phyloP scores from a whole-genome alignment of 2,329 filamentous ascomycete species.

The Pseudocercospora musae region DNA sequence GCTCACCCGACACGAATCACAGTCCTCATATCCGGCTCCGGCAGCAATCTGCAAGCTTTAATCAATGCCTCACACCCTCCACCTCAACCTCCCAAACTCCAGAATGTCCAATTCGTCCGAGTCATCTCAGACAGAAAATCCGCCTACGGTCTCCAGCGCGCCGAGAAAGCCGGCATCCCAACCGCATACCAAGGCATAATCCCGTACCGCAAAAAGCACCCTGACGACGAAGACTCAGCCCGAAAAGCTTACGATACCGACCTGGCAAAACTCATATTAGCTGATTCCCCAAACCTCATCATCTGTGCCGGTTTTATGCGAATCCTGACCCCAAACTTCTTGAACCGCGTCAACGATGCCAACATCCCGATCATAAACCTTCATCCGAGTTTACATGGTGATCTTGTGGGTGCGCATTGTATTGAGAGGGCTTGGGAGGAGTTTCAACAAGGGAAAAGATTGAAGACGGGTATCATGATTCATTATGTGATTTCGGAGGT shows the following conservation, averaged over 20 bases:
- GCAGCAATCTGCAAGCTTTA: slow-evolving; percentile 76
- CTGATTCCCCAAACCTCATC: slow-evolving; percentile 66
- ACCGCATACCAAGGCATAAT: slow-evolving; percentile 80
- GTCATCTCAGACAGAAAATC: slow-evolving; percentile 65
- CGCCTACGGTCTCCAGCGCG: slow-evolving; percentile 63
- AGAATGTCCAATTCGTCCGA: slow-evolving; percentile 55
- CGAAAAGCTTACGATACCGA: slow-evolving; percentile 71
- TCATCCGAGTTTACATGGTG: slow-evolving; percentile 70
- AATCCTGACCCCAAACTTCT: slow-evolving; percentile 67
- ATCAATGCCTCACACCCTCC: slow-evolving; percentile 55
- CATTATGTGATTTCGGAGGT: slow-evolving; percentile 76
- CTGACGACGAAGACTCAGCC: slow-evolving; percentile 52
- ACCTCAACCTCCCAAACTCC: slow-evolving; percentile 39
- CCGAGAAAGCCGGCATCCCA: slow-evolving; percentile 60
- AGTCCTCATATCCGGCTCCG: slow-evolving; percentile 63
- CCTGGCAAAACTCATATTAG: slow-evolving; percentile 65
- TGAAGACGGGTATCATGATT: slow-evolving; percentile 77
- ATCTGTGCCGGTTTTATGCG: slow-evolving; percentile 88
- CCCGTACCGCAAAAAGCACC: slow-evolving; percentile 68
- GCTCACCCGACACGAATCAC: slow-evolving; percentile 28
- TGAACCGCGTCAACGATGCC: slow-evolving; percentile 62
- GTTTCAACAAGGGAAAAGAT: slow-evolving; percentile 64
- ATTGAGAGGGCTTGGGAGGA: slow-evolving; percentile 76
- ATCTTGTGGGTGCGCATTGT: slow-evolving; percentile 68
- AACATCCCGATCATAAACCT: slow-evolving; percentile 74